Evolutionary conservation across 495 filamentous ascomycete genomes (phyloP).

Genomic region (Podospora pseudoanserina): DNA sequence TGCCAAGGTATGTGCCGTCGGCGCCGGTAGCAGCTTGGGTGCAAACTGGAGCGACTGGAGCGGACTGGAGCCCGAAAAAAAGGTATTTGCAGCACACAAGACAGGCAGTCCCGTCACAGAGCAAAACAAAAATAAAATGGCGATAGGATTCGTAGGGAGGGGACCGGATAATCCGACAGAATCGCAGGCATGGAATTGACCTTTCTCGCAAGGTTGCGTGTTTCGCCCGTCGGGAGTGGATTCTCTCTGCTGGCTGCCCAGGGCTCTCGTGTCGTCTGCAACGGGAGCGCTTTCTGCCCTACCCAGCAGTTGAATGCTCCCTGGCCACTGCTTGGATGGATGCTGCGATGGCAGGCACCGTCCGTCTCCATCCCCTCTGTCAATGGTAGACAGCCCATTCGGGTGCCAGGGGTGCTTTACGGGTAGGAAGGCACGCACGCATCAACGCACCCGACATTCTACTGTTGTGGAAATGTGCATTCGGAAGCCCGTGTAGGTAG

Average conservation of each 20-base stretch:
- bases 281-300: background rate
- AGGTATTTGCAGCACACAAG: slow-evolving; percentile 8
- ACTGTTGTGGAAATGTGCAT: background rate
- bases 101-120: slow-evolving; percentile 9
- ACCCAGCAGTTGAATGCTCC: background rate
- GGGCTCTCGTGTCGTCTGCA: slow-evolving; percentile 11
- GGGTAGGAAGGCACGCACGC: slow-evolving; percentile 2
- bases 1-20: slow-evolving; percentile 20
- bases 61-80: slow-evolving; percentile 6
- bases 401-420: slow-evolving; percentile 3
- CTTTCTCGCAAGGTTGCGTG: slow-evolving; percentile 5
- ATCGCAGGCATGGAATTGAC: slow-evolving; percentile 10
- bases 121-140: slow-evolving; percentile 6
- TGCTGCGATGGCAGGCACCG: slow-evolving; percentile 2
- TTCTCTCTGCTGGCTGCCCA: background rate
- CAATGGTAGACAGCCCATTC: background rate
- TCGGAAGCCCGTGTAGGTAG: background rate
- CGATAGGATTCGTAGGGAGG: slow-evolving; percentile 4
- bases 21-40: slow-evolving; percentile 8
- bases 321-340: background rate
- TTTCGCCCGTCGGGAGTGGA: slow-evolving; percentile 7
- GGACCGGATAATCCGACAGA: slow-evolving; percentile 5
- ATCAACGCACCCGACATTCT: background rate
- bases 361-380: too few relatives aligned
- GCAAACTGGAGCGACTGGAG: background rate